Evolutionary conservation across 768 basidiomycete genomes (phyloP).

Genomic region (Rhodotorula toruloides): DNA sequence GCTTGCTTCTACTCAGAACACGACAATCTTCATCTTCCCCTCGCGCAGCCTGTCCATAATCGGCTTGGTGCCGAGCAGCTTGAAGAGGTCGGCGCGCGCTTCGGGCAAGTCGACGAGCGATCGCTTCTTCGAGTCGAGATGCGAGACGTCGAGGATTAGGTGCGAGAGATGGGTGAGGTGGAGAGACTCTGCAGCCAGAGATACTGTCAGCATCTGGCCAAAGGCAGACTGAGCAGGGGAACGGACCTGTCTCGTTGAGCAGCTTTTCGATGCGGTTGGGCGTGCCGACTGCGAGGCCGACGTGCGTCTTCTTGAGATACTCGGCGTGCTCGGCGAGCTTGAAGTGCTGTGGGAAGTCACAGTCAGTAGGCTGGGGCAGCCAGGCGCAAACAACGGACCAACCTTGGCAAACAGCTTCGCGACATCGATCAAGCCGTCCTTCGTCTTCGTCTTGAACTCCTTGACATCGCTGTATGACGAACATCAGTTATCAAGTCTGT

Average conservation of each 20-base stretch:
- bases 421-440: conserved; percentile 71
- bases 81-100: conserved; percentile 70
- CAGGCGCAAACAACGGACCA: not conserved
- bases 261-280: conserved; percentile 86
- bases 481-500: conserved; percentile 76
- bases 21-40: conserved; percentile 71
- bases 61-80: conserved; percentile 56
- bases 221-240: not conserved
- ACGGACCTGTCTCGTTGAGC: conserved; percentile 48
- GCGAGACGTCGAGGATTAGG: conserved; percentile 71
- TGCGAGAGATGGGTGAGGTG: conserved; percentile 70
- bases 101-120: conserved; percentile 75
- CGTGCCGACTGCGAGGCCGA: conserved; percentile 84
- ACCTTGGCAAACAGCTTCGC: conserved; percentile 86
- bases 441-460: conserved; percentile 47
- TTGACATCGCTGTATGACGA: conserved; percentile 47
- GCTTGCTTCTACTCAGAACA: conserved; percentile 53
- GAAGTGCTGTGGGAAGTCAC: conserved; percentile 55
- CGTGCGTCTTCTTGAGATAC: conserved; percentile 76
- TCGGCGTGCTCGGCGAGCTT: conserved; percentile 80
- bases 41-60: conserved; percentile 48
- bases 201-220: not conserved
- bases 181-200: conserved; percentile 57
- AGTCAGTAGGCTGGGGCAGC: not conserved
- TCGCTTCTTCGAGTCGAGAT: conserved; percentile 69